Evolutionary conservation across 495 filamentous ascomycete genomes (phyloP).

Genomic region (Neurospora sp.): DNA sequence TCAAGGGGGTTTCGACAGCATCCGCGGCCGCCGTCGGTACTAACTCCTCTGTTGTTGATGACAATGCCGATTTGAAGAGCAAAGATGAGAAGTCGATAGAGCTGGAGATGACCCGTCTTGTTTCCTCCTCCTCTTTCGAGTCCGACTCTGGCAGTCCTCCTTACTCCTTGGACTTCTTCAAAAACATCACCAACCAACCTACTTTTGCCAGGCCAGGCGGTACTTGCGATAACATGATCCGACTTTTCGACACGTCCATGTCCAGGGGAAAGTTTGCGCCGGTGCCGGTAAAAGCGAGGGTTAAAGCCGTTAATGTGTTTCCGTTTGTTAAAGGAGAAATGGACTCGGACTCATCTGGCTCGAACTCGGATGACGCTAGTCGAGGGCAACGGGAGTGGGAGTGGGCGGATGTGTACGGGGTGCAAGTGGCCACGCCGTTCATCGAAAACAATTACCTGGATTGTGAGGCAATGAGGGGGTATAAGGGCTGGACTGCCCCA

Average conservation of each 20-base stretch:
- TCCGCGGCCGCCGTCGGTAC: not conserved
- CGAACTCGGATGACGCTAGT: not conserved
- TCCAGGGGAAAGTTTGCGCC: constrained; percentile 20
- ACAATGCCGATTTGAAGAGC: not conserved
- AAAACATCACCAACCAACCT: constrained; percentile 34
- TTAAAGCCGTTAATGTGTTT: constrained; percentile 17
- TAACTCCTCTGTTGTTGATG: not conserved
- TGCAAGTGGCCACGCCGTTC: constrained; percentile 32
- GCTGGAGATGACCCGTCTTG: constrained; percentile 16
- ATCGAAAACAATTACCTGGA: constrained; percentile 32
- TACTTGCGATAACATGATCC: constrained; percentile 29
- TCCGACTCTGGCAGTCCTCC: not conserved
- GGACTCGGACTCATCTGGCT: not conserved
- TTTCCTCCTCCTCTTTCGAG: constrained; percentile 7
- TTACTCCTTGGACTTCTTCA: constrained; percentile 22
- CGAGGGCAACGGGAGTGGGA: constrained; percentile 1
- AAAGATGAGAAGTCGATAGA: constrained; percentile 12
- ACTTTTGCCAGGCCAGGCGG: constrained; percentile 25
- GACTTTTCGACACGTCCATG: constrained; percentile 31
- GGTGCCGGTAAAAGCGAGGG: constrained; percentile 16
- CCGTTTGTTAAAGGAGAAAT: constrained; percentile 11
- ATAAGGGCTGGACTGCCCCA: constrained; percentile 5
- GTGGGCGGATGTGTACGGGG: constrained; percentile 24
- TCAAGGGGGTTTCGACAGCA: constrained; percentile 11
- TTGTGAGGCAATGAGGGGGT: constrained; percentile 22